These are phyloP conservation scores for Myriosclerotinia duriaeana DNA, from an alignment of 2,329 filamentous ascomycete species.

Conservation along the genomic window DNA sequence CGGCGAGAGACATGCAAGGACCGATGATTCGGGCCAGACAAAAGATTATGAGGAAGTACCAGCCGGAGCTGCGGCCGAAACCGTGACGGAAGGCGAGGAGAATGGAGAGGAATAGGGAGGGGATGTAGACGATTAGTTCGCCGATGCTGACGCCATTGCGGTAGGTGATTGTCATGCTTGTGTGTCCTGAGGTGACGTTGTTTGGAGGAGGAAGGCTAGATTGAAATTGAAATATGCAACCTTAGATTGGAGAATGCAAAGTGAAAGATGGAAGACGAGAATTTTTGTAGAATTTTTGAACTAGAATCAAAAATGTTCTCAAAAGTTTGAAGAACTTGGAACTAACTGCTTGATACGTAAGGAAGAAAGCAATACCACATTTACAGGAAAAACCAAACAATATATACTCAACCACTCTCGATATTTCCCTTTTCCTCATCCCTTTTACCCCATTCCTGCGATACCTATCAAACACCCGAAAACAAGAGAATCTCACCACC, in stretches of 20 bases:
- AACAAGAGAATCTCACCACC: neutral
- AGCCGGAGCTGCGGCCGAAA: slow-evolving; percentile 49
- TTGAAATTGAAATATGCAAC: no score
- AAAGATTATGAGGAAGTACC: slow-evolving; percentile 55
- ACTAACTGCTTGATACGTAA: neutral
- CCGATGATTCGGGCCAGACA: slow-evolving; percentile 53
- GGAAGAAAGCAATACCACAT: neutral
- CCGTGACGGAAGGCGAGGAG: slow-evolving; percentile 47
- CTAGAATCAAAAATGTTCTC: neutral
- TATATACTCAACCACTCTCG: neutral
- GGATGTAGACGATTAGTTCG: slow-evolving; percentile 46
- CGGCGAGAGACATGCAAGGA: slow-evolving; percentile 50
- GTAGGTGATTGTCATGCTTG: slow-evolving; percentile 38
- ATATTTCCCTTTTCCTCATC: neutral
- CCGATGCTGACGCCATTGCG: slow-evolving; percentile 45
- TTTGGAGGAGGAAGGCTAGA: no score
- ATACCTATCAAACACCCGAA: neutral
- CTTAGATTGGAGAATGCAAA: neutral
- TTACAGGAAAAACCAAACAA: neutral
- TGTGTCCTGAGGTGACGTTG: neutral
- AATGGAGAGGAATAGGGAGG: slow-evolving; percentile 42
- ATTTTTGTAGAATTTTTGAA: neutral
- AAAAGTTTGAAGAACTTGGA: neutral
- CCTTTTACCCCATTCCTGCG: neutral
- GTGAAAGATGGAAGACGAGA: no score